Conservation (phyloP, 805 yeast genomes). For the Saccharomycopsis selenospora region DNA sequence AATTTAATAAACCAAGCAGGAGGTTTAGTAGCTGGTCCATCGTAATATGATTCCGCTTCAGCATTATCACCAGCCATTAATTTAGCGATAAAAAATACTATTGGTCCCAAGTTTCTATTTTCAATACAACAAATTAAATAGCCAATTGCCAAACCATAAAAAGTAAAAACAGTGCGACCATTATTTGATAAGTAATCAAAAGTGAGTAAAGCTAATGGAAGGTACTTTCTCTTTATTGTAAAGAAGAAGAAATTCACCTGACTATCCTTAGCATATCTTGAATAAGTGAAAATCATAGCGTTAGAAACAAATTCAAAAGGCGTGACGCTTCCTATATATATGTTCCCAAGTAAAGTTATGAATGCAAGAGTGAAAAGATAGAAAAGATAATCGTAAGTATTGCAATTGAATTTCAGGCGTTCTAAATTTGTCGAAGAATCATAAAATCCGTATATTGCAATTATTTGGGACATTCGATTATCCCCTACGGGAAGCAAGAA, state of each 20-base stretch:
- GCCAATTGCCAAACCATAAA: conserved; percentile 1
- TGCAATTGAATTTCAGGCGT: neutral
- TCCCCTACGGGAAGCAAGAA: neutral
- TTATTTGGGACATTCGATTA: neutral
- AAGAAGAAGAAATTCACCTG: conserved; percentile 4
- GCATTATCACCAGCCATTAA: neutral
- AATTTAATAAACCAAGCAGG: neutral
- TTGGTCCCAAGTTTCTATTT: conserved; percentile 7
- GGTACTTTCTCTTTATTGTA: neutral
- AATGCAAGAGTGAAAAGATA: conserved; percentile 1
- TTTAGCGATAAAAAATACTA: neutral
- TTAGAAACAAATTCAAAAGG: neutral
- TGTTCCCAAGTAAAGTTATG: neutral
- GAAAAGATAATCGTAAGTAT: neutral
- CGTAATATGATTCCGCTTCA: neutral
- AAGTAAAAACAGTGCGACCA: neutral
- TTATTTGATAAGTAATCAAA: neutral
- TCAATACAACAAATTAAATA: conserved; percentile 4
- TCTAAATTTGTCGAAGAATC: conserved; percentile 1
- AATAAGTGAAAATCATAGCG: conserved; percentile 3
- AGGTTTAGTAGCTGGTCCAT: neutral
- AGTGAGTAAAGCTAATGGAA: neutral
- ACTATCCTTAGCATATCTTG: neutral
- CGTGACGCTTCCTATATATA: neutral
- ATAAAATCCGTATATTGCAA: conserved; percentile 3